Evolutionary conservation across 371 early-diverging fungal genomes (phyloP), one percentile per base, ranked within the genome.

Genomic region (Modicella reniformis): DNA sequence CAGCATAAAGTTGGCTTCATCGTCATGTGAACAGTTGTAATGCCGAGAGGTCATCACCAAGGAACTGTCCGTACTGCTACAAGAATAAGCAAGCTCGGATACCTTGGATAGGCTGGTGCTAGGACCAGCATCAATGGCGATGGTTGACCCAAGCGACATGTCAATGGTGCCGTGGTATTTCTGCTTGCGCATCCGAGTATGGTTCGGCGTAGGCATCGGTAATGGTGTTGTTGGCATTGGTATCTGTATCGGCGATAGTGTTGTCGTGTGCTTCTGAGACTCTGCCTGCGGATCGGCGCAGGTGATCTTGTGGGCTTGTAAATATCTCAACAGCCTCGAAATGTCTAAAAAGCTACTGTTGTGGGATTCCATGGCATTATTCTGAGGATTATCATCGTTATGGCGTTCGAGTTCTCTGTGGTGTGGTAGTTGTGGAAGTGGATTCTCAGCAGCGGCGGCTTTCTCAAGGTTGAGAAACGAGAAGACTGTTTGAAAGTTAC

Each of bases 381-480:
- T 8, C 37, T 6, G 37, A 6, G 37, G 37, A 13, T 37, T 37
- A 8, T 13, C 37, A 37, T 13, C 37, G 8, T 37, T 55, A n/a
- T 34, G 57, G 25, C 12, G 25, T 2, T 23, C 23, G 41, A 1
- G 53, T 26, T 19, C 13, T 34, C 13, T 2, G 41, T 28, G 48
- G 9, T 29, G 4, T 26, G 17, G 51, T 19, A 13, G 37, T 19
- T 17, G 19, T 25, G 30, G 19, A 32, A 7, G 51, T 15, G 9
- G 34, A 53, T 32, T 37, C 37, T 37, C 37, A 13, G 37, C 37
- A 37, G 13, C 13, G 37, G 37, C 37, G 37, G 54, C 44, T 40
- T 52, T 62, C 21, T 70, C 70, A 23, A 70, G 63, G 25, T 30
- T 34, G 32, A 70, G 32, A 50, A 63, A 70, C 21, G 70, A 63